Evolutionary conservation across 148 eudicot genomes (phyloP).

Genomic region (Silene conica): DNA sequence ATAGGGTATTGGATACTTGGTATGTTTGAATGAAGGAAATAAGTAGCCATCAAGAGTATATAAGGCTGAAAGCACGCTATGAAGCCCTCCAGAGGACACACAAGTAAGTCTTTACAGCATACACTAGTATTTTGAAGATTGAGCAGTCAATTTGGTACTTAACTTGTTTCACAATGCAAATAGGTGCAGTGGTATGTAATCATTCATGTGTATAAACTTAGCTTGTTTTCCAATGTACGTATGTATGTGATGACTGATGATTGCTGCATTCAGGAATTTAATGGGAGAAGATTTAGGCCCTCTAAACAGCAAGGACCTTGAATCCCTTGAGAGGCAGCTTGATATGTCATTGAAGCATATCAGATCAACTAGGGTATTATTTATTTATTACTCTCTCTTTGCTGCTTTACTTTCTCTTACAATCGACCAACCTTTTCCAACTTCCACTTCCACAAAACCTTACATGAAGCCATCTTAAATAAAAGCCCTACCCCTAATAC

Average conservation of each 20-base stretch:
- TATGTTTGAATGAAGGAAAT: constrained; percentile 48
- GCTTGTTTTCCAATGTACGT: neutral
- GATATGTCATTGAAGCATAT: constrained; percentile 84
- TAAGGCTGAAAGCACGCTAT: constrained; percentile 72
- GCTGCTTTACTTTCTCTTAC: too few species aligned
- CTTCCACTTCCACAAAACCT: too few species aligned
- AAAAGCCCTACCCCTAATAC: too few species aligned
- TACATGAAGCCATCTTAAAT: too few species aligned
- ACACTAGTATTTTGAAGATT: too few species aligned
- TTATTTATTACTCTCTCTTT: neutral
- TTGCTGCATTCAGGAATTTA: constrained; percentile 48
- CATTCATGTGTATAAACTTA: neutral
- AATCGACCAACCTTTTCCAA: too few species aligned
- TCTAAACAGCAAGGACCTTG: constrained; percentile 83
- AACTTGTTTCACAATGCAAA: too few species aligned
- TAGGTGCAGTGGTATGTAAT: too few species aligned
- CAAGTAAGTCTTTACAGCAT: constrained; percentile 39
- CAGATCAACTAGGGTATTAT: constrained; percentile 78
- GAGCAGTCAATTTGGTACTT: too few species aligned
- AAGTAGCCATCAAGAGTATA: constrained; percentile 82
- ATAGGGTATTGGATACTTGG: too few species aligned
- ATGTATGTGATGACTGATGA: neutral
- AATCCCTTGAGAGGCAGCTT: constrained; percentile 87
- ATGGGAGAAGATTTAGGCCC: constrained; percentile 97
- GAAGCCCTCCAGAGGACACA: constrained; percentile 72